Evolutionary conservation across 257 asterid species (phyloP).

Genomic region (Parsonsia alboflavescens): DNA sequence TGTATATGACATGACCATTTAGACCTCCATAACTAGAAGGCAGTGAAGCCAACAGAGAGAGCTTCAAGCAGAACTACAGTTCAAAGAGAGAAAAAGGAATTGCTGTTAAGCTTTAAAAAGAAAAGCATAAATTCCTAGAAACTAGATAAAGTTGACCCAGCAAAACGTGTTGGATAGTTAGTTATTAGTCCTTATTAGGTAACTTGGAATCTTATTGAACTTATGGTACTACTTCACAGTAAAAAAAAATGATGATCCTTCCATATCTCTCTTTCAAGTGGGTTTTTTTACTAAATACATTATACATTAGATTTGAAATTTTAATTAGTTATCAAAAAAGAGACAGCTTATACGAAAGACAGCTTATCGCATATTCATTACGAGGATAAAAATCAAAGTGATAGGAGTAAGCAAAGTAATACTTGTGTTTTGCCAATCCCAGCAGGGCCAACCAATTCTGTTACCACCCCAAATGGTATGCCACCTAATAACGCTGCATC

Average conservation of each 20-base stretch:
- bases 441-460: constrained; percentile 91
- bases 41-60: constrained; percentile 64
- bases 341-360: background rate
- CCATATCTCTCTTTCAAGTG: background rate
- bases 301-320: background rate
- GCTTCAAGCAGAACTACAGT: constrained; percentile 80
- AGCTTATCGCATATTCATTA: background rate
- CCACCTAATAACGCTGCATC: constrained; percentile 82
- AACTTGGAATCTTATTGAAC: background rate
- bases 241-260: background rate
- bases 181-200: background rate
- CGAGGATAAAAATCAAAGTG: background rate
- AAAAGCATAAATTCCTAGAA: constrained; percentile 13
- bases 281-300: background rate
- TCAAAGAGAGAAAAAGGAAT: constrained; percentile 5
- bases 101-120: constrained; percentile 10
- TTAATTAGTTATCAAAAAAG: background rate
- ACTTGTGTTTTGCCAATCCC: constrained; percentile 95
- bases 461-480: constrained; percentile 79
- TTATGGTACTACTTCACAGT: background rate
- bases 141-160: background rate
- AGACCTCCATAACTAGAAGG: constrained; percentile 75
- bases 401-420: constrained; percentile 3
- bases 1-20: constrained; percentile 67
- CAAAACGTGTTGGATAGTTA: background rate